Percentiles rank a stretch among this genome's conserved stretches.
Conservation (phyloP, 1,284 basidiomycete genomes). For the Rhizopogon parksii region DNA sequence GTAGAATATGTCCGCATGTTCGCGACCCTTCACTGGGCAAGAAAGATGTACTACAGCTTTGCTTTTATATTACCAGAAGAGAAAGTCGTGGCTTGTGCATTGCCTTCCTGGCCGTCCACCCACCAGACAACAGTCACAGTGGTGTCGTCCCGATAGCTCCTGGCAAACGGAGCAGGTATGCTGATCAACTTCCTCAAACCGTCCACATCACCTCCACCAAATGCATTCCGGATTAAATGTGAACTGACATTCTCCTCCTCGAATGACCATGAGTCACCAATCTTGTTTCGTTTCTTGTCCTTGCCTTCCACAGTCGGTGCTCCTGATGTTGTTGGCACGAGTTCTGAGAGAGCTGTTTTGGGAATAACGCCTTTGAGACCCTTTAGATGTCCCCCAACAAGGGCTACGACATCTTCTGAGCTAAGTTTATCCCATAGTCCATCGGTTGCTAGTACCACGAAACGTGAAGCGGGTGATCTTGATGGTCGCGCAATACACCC, state of each 20-base stretch:
- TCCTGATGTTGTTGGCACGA: slow-evolving; percentile 51
- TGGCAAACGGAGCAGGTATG: slow-evolving; percentile 76
- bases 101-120: slow-evolving; percentile 52
- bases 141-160: slow-evolving; percentile 82
- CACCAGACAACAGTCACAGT: slow-evolving; percentile 87
- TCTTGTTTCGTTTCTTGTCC: slow-evolving; percentile 33
- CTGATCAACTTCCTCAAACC: slow-evolving; percentile 70
- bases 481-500: slow-evolving; percentile 14
- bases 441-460: slow-evolving; percentile 87
- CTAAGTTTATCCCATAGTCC: slow-evolving; percentile 94
- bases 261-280: slow-evolving; percentile 67
- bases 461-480: slow-evolving; percentile 40
- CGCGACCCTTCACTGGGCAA: background rate
- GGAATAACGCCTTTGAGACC: slow-evolving; percentile 63
- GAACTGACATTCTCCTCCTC: slow-evolving; percentile 83
- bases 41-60: slow-evolving; percentile 28
- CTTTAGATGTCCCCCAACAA: slow-evolving; percentile 79
- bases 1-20: slow-evolving; percentile 2
- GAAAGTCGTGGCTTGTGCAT: slow-evolving; percentile 19
- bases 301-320: slow-evolving; percentile 62
- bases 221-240: slow-evolving; percentile 91
- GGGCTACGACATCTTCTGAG: slow-evolving; percentile 90
- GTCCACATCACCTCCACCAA: slow-evolving; percentile 77
- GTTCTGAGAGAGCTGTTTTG: slow-evolving; percentile 45
- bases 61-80: slow-evolving; percentile 26